Percentiles rank a stretch among this genome's conserved stretches.
These are phyloP conservation scores for Xylaria sp. DNA, from an alignment of 2,329 filamentous ascomycete genomes.

Conservation along the genomic window DNA sequence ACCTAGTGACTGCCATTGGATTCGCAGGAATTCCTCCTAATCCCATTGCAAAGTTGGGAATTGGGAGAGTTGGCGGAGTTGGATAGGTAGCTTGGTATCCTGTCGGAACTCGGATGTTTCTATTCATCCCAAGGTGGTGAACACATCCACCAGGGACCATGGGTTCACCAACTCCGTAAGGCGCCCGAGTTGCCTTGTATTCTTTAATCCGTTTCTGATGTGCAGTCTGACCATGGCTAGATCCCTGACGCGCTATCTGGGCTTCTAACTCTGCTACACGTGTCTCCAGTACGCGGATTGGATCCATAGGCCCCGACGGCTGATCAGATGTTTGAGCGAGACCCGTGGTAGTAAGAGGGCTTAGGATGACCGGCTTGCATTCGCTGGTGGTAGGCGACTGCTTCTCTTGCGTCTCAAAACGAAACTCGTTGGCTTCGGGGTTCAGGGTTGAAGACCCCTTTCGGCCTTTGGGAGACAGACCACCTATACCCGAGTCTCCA, in stretches of 20 bases:
- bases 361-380: neutral
- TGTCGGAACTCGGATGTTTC: neutral
- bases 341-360: neutral
- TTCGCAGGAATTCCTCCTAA: neutral
- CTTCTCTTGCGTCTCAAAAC: conserved; percentile 1
- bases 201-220: conserved; percentile 5
- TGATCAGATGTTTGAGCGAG: neutral
- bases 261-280: conserved; percentile 28
- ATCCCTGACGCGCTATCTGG: conserved; percentile 13
- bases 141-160: neutral
- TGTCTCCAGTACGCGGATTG: conserved; percentile 19
- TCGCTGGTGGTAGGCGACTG: neutral
- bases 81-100: conserved; percentile 7
- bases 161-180: neutral
- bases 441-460: conserved; percentile 32
- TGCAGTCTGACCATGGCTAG: neutral
- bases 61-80: neutral
- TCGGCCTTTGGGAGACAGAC: conserved; percentile 14
- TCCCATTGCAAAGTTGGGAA: conserved; percentile 2
- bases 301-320: neutral
- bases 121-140: conserved; percentile 12
- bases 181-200: neutral
- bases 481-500: conserved; percentile 29
- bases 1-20: neutral
- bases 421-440: conserved; percentile 37